Evolutionary conservation across 2,329 filamentous ascomycete genomes (phyloP).

Genomic region (Aotearoamyces nothofagi): DNA sequence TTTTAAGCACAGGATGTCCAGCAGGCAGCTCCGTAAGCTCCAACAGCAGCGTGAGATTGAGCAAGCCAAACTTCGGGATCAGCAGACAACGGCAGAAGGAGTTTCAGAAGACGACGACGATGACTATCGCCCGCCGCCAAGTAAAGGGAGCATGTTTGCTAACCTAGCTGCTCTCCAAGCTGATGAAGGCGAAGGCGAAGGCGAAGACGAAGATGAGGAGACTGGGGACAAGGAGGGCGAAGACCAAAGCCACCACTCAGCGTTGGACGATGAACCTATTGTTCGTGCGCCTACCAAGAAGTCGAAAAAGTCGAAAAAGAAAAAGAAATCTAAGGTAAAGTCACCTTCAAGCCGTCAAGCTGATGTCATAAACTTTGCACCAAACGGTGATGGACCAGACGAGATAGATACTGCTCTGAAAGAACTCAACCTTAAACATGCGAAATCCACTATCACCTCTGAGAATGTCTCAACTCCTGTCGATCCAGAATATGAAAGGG

Average conservation of each 20-base stretch:
- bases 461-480: constrained; percentile 6
- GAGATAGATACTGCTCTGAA: constrained; percentile 52
- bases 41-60: constrained; percentile 20
- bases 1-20: constrained; percentile 21
- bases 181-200: constrained; percentile 22
- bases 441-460: constrained; percentile 6
- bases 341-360: constrained; percentile 9
- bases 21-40: constrained; percentile 19
- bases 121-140: constrained; percentile 16
- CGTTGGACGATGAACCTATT: constrained; percentile 16
- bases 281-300: constrained; percentile 23
- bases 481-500: constrained; percentile 26
- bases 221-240: constrained; percentile 18
- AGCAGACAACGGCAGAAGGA: constrained; percentile 10
- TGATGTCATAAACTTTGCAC: background rate
- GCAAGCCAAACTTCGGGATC: constrained; percentile 9
- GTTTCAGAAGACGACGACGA: constrained; percentile 16
- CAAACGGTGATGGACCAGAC: constrained; percentile 27
- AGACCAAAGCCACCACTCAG: constrained; percentile 18
- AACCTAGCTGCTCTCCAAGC: constrained; percentile 30
- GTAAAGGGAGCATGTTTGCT: constrained; percentile 36
- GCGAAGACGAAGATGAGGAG: constrained; percentile 15
- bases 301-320: constrained; percentile 46
- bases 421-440: constrained; percentile 31
- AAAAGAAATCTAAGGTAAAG: constrained; percentile 29